phyloP scores from a whole-genome alignment of 148 eudicot genomes.

The Rhododendron williamsianum region DNA sequence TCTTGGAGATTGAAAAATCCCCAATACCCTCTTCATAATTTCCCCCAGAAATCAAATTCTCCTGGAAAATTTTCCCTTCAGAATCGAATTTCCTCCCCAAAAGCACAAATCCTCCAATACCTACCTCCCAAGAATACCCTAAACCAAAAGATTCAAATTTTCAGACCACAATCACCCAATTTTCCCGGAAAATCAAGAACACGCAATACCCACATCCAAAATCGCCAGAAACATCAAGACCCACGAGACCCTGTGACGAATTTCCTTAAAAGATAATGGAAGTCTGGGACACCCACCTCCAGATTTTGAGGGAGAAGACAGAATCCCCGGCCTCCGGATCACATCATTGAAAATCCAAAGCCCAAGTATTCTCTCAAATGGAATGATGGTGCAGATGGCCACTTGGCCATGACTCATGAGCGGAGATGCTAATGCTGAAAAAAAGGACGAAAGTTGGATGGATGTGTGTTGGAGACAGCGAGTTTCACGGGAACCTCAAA shows the following conservation, averaged over 20 bases:
- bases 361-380: neutral
- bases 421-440: conserved; percentile 5
- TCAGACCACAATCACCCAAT: conserved; percentile 7
- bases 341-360: conserved; percentile 6
- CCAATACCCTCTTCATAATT: neutral
- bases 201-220: conserved; percentile 8
- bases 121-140: neutral
- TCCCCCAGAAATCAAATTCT: neutral
- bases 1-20: neutral
- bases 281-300: conserved; percentile 22
- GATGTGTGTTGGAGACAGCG: neutral
- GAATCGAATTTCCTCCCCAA: neutral
- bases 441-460: neutral
- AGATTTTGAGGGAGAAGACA: conserved; percentile 15
- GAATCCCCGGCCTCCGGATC: neutral
- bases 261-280: neutral
- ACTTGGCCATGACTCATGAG: conserved; percentile 5
- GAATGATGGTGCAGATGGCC: neutral
- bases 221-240: conserved; percentile 8
- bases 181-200: conserved; percentile 19
- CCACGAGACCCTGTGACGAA: conserved; percentile 15
- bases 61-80: neutral
- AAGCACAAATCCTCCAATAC: neutral
- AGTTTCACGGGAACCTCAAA: conserved; percentile 7
- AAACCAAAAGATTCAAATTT: conserved; percentile 8